Base-by-base conservation (phyloP, 2,329 filamentous ascomycete species). In the Cercospora berteroae region DNA sequence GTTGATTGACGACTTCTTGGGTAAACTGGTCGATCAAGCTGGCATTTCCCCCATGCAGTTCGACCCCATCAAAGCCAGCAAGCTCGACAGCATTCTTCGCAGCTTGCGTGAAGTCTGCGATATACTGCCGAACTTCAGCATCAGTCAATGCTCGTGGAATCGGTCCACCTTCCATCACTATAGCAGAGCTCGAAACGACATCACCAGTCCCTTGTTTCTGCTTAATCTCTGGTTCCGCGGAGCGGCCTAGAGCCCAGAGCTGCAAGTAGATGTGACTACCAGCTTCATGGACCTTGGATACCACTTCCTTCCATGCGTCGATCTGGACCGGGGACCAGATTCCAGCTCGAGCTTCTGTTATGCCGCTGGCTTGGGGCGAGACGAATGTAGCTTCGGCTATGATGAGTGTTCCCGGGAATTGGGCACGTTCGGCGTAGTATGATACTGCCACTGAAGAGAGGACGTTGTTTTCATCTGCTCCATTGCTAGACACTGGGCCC, bases 1-100 rank as follows among this genome's bases (percentile, higher is more conserved):
- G 82, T 59, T 81, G 80, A 77, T 89, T 89, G 72, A 80, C 79
- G 4, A 77, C 82, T 66, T 85, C 83, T 69, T 87, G 89, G 13
- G 90, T 80, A 76, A 92, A 93, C 71, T 89, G 84, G 65, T 85
- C 84, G 8, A 90, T 76, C 1, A 93, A 81, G 73, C 92, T 92
- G 13, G 75, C 75, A 62, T 77, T 78, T 4, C 74, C 79, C 36
- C 76, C 82, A 69, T 83, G 81, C 12, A 84, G 77, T 68, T 83
- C 89, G 16, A 91, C 83, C 4, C 87, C 86, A 73, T 91, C 89
- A 70, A 88, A 86, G 0, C 86, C 86, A 3, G 84, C 86, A 12
- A 67, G 68, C 52, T 80, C 77, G 7, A 84, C 74, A 1, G 82
- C 80, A 52, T 80, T 80, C 72, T 80, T 80, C 0, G 84, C 83